Base-by-base conservation (phyloP, 108 stramenopile genomes). In the Skeletonema potamos region DNA sequence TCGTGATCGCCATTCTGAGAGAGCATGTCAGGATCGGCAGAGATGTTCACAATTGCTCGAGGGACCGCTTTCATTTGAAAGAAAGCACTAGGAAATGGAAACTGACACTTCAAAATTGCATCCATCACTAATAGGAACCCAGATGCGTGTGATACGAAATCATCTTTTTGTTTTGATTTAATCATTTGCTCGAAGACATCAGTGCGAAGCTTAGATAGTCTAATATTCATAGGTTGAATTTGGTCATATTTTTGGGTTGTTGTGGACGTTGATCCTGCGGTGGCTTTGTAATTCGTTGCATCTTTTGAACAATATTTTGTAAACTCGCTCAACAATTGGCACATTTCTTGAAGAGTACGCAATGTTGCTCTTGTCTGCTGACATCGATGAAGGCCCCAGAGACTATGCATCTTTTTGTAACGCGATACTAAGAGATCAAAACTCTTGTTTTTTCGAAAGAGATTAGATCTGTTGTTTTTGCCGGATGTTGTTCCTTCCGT, bases 311-410 rank as follows among this genome's bases (percentile, higher is more conserved):
- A 15, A 57, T 56, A 29, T 57, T 17, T 27, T 66, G 66, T 22
- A 13, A 66, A 20, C 13, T 66, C 65, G 4, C 58, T 29, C 27
- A 76, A 12, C 20, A 76, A 43, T 18, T 43, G 41, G 32, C 66
- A 68, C 62, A 68, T 62, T 27, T 61, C 30, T 13, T 29, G 41
- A 33, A 76, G 54, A 20, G 66, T 54, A 29, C 74, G 74, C 41
- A 76, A 30, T 24, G 67, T 13, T 6, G 74, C 62, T 17, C 66
- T 30, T 26, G 74, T 67, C 61, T 76, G 74, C 12, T 68, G 48
- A 46, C 74, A 76, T 29, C 28, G 34, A 62, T 76, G 74, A 6
- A 76, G 61, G 15, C 74, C 74, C 51, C 30, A 76, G 1, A 76
- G 32, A 2, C 48, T 59, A 68, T 76, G 62, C 17, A 76, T 55